Conservation (phyloP, 371 early-diverging fungal genomes). For the Mortierella sp. region DNA sequence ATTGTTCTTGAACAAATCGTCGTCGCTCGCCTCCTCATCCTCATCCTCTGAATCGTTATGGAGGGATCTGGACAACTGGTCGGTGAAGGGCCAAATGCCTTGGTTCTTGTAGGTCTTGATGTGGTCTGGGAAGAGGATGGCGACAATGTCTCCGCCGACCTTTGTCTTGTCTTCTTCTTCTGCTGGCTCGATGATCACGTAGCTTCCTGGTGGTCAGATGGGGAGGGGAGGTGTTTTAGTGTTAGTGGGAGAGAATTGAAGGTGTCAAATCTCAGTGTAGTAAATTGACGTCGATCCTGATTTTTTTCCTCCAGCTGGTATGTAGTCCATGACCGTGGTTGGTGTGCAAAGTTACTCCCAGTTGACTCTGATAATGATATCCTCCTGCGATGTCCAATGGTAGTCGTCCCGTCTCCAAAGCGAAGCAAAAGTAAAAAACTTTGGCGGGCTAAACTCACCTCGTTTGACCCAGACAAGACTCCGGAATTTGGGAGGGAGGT, state of each 20-base stretch:
- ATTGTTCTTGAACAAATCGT: conserved; percentile 77
- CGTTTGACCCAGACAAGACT: conserved; percentile 89
- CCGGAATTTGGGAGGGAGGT: conserved; percentile 83
- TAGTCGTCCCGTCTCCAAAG: not conserved
- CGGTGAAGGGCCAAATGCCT: conserved; percentile 74
- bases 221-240: not conserved
- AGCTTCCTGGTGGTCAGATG: conserved; percentile 63
- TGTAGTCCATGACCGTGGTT: too few species aligned
- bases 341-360: too few species aligned
- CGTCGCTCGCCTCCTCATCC: conserved; percentile 65
- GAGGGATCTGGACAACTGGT: conserved; percentile 9
- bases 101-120: conserved; percentile 77
- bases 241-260: not conserved
- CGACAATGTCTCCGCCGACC: conserved; percentile 83
- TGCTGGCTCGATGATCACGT: conserved; percentile 77
- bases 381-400: too few species aligned
- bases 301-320: too few species aligned
- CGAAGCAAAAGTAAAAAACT: not conserved
- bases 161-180: conserved; percentile 70
- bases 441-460: conserved; percentile 58
- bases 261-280: not conserved
- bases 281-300: not conserved
- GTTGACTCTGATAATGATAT: too few species aligned
- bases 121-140: conserved; percentile 82
- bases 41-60: conserved; percentile 25